Base-by-base conservation (phyloP, 1,139 yeast genomes). In the Nakaseomyces kungkrabaensis region DNA sequence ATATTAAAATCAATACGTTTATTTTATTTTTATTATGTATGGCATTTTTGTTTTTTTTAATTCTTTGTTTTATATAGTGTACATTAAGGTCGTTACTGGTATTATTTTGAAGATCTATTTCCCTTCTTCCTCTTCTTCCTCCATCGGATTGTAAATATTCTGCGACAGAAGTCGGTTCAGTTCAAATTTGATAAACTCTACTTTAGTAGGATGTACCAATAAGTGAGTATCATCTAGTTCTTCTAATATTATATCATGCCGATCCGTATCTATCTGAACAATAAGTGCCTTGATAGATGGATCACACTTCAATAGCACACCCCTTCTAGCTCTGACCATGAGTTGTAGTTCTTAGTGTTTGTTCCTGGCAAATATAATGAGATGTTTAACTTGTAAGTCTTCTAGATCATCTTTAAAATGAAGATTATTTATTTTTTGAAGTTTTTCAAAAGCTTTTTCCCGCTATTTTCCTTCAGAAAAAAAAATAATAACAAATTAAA, bases 221-320 rank as follows among this genome's bases (percentile, higher is more conserved):
- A 92, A 68, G 67, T 92, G 97, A 1, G 94, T 85, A 43, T 90
- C 97, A 63, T 92, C 97, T 46, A 92, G 74, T 59, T 90, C 97
- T 52, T 82, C 86, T 17, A 83, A 73, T 5, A 89, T 85, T 4
- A 88, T 82, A 52, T 89, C 95, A 43, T 75, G 70, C 45, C 57
- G 55, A 40, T 77, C 78, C 0, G 86, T 71, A 65, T 89, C 96
- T 42, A 89, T 85, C 61, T 83, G 86, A 36, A 90, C 69, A 4
- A 92, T 85, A 48, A 92, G 72, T 0, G 97, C 96, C 54, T 82
- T 76, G 54, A 92, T 89, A 0, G 97, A 87, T 1, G 98, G 97
- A 65, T 92, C 98, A 67, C 97, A 70, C 48, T 69, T 70, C 13
- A 70, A 58, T 31, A 71, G 51, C 3, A 68, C 65, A n/a, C 74